A percentile compares a stretch with the other conserved stretches of the same genome.
Conservation (phyloP, 805 yeast species). For the Pichia deserticola region DNA sequence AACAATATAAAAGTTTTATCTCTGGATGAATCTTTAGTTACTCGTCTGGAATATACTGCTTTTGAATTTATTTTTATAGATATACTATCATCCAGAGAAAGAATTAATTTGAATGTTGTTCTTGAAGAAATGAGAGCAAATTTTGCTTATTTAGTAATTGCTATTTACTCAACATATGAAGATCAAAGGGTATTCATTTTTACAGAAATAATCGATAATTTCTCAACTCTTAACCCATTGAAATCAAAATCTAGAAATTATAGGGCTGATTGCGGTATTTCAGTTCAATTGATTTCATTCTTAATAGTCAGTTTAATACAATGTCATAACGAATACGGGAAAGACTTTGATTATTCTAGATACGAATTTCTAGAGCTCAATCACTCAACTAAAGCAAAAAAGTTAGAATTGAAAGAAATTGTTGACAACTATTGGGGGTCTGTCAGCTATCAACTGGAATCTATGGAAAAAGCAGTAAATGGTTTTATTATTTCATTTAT, state of each 20-base stretch:
- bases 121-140: constrained; percentile 23
- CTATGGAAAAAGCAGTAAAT: constrained; percentile 16
- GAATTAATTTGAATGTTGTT: neutral
- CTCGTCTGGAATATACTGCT: constrained; percentile 52
- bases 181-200: constrained; percentile 56
- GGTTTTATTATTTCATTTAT: constrained; percentile 26
- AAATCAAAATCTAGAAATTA: constrained; percentile 38
- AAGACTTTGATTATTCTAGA: constrained; percentile 18
- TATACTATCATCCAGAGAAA: constrained; percentile 5
- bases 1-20: neutral
- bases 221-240: constrained; percentile 41
- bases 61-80: constrained; percentile 35
- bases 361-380: constrained; percentile 14
- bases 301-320: constrained; percentile 39
- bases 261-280: constrained; percentile 36
- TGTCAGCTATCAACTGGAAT: constrained; percentile 7
- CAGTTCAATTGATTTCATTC: constrained; percentile 42
- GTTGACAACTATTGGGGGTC: constrained; percentile 8
- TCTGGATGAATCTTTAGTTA: constrained; percentile 27
- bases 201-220: constrained; percentile 48
- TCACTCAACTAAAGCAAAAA: constrained; percentile 8
- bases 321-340: constrained; percentile 11
- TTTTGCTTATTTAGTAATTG: constrained; percentile 26
- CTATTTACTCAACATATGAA: constrained; percentile 34
- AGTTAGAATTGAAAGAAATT: constrained; percentile 4